A percentile compares a stretch with the other conserved stretches of the same genome.
These are phyloP conservation scores for Pseudogymnoascus sp. DNA, from an alignment of 2,329 filamentous ascomycete genomes.

Conservation along the genomic window DNA sequence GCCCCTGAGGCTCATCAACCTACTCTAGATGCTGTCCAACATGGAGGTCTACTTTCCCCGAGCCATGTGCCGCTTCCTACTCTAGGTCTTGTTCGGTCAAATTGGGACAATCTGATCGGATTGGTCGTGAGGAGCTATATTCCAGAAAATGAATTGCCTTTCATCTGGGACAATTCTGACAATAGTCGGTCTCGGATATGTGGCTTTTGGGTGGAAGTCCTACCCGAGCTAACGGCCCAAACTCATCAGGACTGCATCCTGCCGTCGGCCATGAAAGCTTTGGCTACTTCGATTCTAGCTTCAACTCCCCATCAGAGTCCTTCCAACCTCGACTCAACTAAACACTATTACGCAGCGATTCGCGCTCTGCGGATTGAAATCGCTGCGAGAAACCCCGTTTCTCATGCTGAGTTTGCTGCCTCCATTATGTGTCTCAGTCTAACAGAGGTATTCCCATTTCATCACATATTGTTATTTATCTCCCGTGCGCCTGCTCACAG, in stretches of 20 bases:
- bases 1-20: neutral
- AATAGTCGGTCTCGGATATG: slow-evolving; percentile 27
- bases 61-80: neutral
- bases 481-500: neutral
- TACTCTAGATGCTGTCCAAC: neutral
- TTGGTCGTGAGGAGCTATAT: slow-evolving; percentile 9
- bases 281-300: neutral
- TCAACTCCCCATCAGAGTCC: neutral
- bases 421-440: slow-evolving; percentile 30
- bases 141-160: slow-evolving; percentile 14
- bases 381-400: neutral
- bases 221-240: slow-evolving; percentile 27
- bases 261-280: neutral
- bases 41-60: neutral
- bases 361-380: neutral
- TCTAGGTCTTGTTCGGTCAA: neutral
- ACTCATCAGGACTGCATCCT: slow-evolving; percentile 7
- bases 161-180: neutral
- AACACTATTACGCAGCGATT: neutral
- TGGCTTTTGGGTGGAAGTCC: slow-evolving; percentile 35
- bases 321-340: neutral
- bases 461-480: neutral
- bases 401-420: neutral
- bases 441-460: slow-evolving; percentile 21
- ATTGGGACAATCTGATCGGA: neutral